Percentiles rank a stretch among this genome's conserved stretches.
Evolutionary conservation across 192 early-diverging fungal genomes (phyloP).

Genomic region (Entomortierella beljakovae): DNA sequence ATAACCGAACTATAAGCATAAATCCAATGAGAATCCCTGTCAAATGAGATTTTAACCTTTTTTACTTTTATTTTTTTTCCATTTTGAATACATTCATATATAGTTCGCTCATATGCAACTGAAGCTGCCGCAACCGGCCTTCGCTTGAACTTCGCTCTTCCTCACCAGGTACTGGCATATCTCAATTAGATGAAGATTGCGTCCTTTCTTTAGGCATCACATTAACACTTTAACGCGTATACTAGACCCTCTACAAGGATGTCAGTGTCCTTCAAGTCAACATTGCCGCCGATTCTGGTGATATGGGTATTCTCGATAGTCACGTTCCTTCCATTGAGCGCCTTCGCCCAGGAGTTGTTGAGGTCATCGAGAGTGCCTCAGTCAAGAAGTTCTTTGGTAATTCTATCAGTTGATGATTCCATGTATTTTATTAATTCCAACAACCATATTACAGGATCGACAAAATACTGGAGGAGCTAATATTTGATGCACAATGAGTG

Average conservation of each 20-base stretch:
- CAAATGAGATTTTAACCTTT: background rate
- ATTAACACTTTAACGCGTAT: slow-evolving; percentile 11
- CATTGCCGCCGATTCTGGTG: slow-evolving; percentile 90
- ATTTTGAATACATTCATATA: background rate
- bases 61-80: background rate
- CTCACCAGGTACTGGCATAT: slow-evolving; percentile 78
- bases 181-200: no score
- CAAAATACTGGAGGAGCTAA: no score
- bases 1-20: no score
- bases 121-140: slow-evolving; percentile 77
- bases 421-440: background rate
- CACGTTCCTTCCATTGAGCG: slow-evolving; percentile 97
- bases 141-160: slow-evolving; percentile 89
- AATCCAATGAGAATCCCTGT: no score
- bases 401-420: no score
- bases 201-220: background rate
- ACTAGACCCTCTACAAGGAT: slow-evolving; percentile 78
- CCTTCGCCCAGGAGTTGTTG: slow-evolving; percentile 90
- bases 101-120: slow-evolving; percentile 84
- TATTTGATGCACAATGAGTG: no score
- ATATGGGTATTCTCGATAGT: slow-evolving; percentile 98
- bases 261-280: slow-evolving; percentile 91
- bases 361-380: slow-evolving; percentile 79
- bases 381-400: slow-evolving; percentile 95
- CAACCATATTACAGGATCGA: no score